phyloP scores from a whole-genome alignment of 2,329 filamentous ascomycete species.

The Colletotrichum cuscutae region DNA sequence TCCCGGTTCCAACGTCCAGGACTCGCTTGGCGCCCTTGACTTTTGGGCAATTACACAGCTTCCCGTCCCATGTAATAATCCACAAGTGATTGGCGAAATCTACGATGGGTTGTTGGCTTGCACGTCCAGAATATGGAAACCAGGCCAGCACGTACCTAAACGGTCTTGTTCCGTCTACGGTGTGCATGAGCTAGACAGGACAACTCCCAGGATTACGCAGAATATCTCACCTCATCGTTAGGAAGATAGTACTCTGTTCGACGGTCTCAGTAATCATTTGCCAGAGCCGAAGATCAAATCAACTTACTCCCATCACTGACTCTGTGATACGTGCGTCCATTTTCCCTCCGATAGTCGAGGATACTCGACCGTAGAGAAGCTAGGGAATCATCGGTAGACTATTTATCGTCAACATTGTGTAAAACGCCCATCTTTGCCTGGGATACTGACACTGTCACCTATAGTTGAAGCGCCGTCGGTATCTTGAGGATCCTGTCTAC shows the following conservation, averaged over 20 bases:
- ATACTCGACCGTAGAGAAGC: slow-evolving; percentile 10
- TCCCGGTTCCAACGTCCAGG: slow-evolving; percentile 41
- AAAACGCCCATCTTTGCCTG: neutral
- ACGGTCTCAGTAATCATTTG: neutral
- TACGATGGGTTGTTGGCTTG: neutral
- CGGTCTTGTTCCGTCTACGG: slow-evolving; percentile 22
- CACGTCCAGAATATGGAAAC: accelerated
- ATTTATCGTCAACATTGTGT: neutral
- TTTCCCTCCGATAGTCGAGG: slow-evolving; percentile 9
- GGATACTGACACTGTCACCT: neutral
- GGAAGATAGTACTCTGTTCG: slow-evolving; percentile 26
- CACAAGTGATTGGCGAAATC: slow-evolving; percentile 66
- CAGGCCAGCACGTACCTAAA: neutral
- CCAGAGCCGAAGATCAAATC: too few relatives aligned
- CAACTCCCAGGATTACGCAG: neutral
- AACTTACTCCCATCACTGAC: slow-evolving; percentile 31
- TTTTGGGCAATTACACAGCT: slow-evolving; percentile 17
- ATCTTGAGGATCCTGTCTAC: neutral
- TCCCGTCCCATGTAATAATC: slow-evolving; percentile 49
- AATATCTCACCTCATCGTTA: slow-evolving; percentile 9
- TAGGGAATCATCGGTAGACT: neutral
- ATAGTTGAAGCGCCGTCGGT: neutral
- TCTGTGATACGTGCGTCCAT: slow-evolving; percentile 33
- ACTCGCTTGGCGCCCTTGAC: slow-evolving; percentile 30
- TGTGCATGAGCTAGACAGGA: too few relatives aligned